Conservation (phyloP, 177 flowering plant genomes). For the Vitis hybrid region DNA sequence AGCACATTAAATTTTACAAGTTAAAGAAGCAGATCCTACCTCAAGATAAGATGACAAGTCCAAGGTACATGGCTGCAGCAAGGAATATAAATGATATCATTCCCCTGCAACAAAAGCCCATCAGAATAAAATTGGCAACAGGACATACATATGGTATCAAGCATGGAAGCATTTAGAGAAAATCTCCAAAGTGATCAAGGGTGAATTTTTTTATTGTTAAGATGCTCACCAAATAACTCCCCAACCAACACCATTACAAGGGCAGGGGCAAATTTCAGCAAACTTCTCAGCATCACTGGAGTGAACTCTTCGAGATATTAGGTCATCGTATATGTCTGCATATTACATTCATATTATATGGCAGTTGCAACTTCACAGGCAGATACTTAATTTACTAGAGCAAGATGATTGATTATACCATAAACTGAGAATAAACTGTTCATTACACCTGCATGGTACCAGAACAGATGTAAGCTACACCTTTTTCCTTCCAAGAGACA, state of each 20-base stretch:
- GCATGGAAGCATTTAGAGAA: background rate
- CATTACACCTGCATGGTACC: constrained; percentile 83
- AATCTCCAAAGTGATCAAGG: background rate
- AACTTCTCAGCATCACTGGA: constrained; percentile 99
- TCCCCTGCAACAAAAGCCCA: constrained; percentile 62
- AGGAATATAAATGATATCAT: constrained; percentile 79
- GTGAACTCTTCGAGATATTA: constrained; percentile 88
- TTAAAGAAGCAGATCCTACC: constrained; percentile 26
- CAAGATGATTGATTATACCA: constrained; percentile 41
- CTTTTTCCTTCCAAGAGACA: background rate
- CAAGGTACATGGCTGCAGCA: constrained; percentile 80
- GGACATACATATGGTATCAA: background rate
- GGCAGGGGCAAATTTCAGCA: constrained; percentile 94
- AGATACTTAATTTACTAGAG: background rate
- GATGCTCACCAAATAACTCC: constrained; percentile 84
- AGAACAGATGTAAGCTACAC: constrained; percentile 10
- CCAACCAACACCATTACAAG: constrained; percentile 92
- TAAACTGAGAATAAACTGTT: constrained; percentile 95
- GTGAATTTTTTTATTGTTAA: background rate
- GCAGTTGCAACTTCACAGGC: background rate
- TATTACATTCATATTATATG: background rate
- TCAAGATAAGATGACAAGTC: constrained; percentile 92
- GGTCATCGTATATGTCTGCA: constrained; percentile 94
- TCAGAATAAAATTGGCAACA: background rate
- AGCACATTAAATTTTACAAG: background rate